Evolutionary conservation across 139 green algal species (phyloP), one percentile per base, ranked within the genome.

Genomic region (Coccomyxa sp.): DNA sequence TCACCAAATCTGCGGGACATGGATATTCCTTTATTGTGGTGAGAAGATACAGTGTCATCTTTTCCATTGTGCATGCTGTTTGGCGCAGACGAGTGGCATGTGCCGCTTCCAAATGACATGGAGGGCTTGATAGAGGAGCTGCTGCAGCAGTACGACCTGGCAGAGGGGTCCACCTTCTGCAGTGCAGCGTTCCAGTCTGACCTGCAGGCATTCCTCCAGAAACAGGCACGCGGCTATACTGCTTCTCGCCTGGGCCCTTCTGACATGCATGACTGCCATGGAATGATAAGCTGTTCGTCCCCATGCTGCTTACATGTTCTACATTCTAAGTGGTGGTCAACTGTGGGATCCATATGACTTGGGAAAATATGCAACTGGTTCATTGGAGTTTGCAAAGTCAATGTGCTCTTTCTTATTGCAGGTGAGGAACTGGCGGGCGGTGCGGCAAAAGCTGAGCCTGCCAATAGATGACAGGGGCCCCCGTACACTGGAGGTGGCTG

Each of bases 151-250:
- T 80, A 51, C 13, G 77, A 80, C 10, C 78, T 88, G 83, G 67
- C 66, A 17, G 17, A 59, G 16, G 79, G 58, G 58, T 82, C 30
- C 4, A 75, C 74, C 15, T 85, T 84, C 30, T 89, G 84, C 91
- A 92, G 86, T 71, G 75, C 79, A 13, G 87, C 85, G 3, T 95
- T 92, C 85, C 81, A 84, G 9, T 67, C 87, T 17, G 83, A 82
- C 9, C 77, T 94, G 14, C 10, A 28, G 13, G 58, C 38, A 10
- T 94, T 93, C 88, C 86, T 95, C 75, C 45, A 87, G 45, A 67
- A 84, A 58, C 88, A 90, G 91, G 89, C 91, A 77, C 18, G 82
- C 17, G n/a, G 51, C 58, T 13, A 32, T 13, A 51, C 38, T 51
- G 38, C 38, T 51, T 51, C 38, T 51, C 7, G 38, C 38, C 38